A percentile compares a stretch with the other conserved stretches of the same genome.
phyloP scores from a whole-genome alignment of 192 early-diverging fungal species.

The Backusella circina region DNA sequence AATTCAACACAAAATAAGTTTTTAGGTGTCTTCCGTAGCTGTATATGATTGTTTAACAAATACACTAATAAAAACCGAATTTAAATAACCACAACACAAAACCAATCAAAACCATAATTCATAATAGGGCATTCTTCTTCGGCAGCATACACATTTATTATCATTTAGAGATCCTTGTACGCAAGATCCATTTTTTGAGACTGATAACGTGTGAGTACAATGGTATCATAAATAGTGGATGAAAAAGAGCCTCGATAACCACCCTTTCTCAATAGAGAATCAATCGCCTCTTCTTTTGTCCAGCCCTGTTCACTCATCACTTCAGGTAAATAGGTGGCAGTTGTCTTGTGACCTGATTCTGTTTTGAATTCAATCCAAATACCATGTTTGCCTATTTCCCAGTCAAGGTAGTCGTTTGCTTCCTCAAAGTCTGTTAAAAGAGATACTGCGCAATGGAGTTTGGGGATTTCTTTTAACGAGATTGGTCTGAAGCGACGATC shows the following conservation, averaged over 20 bases:
- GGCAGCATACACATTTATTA: not conserved
- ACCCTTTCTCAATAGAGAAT: constrained; percentile 85
- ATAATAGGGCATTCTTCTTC: not conserved
- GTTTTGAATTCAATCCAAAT: constrained; percentile 87
- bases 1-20: not conserved
- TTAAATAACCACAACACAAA: not conserved
- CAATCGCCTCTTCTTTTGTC: constrained; percentile 81
- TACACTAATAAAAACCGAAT: not conserved
- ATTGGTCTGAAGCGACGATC: constrained; percentile 90
- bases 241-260: constrained; percentile 68
- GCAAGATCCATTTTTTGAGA: constrained; percentile 57
- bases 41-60: not conserved
- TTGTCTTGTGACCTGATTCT: constrained; percentile 43
- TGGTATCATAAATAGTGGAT: constrained; percentile 45
- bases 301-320: constrained; percentile 87
- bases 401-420: constrained; percentile 71
- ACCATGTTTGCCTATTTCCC: constrained; percentile 90
- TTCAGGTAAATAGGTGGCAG: constrained; percentile 92
- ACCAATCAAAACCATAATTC: not conserved
- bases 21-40: not conserved
- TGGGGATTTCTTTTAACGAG: constrained; percentile 54
- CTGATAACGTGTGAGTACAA: constrained; percentile 84
- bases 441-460: constrained; percentile 76
- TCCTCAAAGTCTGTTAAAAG: constrained; percentile 87
- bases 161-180: not conserved